A percentile compares a stretch with the other conserved stretches of the same genome.
Conservation (phyloP, 306 rosid species). For the Calophaca sinica region DNA sequence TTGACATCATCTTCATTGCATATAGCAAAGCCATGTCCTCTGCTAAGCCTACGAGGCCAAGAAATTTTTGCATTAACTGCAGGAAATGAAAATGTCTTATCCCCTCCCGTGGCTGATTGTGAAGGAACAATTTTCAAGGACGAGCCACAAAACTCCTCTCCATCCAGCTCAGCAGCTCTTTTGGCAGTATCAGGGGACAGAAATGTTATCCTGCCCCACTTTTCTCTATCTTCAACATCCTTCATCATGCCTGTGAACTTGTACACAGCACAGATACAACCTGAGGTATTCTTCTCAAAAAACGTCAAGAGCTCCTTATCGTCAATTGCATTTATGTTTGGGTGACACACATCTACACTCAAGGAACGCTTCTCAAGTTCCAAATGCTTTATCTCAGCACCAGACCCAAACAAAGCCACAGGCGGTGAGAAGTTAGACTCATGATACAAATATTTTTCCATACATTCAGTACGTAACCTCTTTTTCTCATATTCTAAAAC, state of each 20-base stretch:
- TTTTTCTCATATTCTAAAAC: slow-evolving; percentile 68
- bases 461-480: slow-evolving; percentile 69
- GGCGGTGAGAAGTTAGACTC: slow-evolving; percentile 71
- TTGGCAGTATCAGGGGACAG: slow-evolving; percentile 77
- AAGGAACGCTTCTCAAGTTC: slow-evolving; percentile 80
- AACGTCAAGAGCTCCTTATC: slow-evolving; percentile 81
- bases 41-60: slow-evolving; percentile 88
- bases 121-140: slow-evolving; percentile 70
- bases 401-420: slow-evolving; percentile 87
- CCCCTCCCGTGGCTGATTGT: slow-evolving; percentile 63
- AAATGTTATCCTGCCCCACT: slow-evolving; percentile 76
- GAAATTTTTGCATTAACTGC: slow-evolving; percentile 80
- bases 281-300: slow-evolving; percentile 66
- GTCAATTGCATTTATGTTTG: slow-evolving; percentile 60
- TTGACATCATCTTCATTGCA: slow-evolving; percentile 58
- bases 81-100: slow-evolving; percentile 67
- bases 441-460: slow-evolving; percentile 77
- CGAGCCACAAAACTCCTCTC: slow-evolving; percentile 61
- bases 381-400: slow-evolving; percentile 91
- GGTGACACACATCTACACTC: slow-evolving; percentile 71
- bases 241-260: slow-evolving; percentile 57
- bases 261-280: slow-evolving; percentile 73
- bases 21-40: slow-evolving; percentile 72
- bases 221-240: slow-evolving; percentile 63
- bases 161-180: slow-evolving; percentile 66